Evolutionary conservation across 805 yeast genomes (phyloP).

Genomic region (Candida caryicola): DNA sequence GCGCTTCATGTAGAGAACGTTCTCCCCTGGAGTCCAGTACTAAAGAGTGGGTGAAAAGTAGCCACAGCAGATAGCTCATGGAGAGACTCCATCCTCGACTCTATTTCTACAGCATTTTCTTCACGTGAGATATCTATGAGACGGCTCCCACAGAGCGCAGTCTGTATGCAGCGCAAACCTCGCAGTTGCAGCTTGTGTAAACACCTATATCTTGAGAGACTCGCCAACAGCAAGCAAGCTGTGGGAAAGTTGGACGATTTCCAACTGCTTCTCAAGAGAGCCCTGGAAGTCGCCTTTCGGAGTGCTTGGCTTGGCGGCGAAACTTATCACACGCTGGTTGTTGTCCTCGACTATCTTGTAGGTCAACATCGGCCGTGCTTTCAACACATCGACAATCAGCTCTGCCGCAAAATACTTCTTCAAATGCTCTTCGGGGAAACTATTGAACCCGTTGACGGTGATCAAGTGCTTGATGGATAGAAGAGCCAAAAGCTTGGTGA

Average conservation of each 20-base stretch:
- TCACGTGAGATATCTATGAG: too few relatives aligned
- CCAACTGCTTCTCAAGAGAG: conserved; percentile 1
- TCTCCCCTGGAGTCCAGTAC: too few relatives aligned
- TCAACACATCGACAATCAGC: conserved; percentile 2
- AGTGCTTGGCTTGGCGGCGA: neutral
- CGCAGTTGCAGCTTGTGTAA: too few relatives aligned
- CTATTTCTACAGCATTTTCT: too few relatives aligned
- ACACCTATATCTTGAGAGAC: too few relatives aligned
- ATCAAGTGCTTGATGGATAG: conserved; percentile 16
- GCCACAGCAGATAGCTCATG: too few relatives aligned
- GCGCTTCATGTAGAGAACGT: conserved; percentile 7
- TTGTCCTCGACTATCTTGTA: neutral
- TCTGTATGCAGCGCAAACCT: too few relatives aligned
- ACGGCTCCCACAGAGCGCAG: too few relatives aligned
- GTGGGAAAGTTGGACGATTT: neutral
- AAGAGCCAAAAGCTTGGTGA: conserved; percentile 13
- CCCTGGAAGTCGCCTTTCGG: neutral
- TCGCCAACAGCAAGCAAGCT: neutral
- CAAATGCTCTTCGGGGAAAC: conserved; percentile 11
- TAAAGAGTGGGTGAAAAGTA: too few relatives aligned
- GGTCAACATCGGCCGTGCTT: conserved; percentile 4
- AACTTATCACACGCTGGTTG: neutral
- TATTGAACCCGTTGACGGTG: conserved; percentile 15
- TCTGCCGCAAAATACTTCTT: conserved; percentile 3
- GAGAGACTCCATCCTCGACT: too few relatives aligned